Percentiles rank a stretch among this genome's conserved stretches.
Conservation (phyloP, 495 filamentous ascomycete genomes). For the Pyrenula massariospora region DNA sequence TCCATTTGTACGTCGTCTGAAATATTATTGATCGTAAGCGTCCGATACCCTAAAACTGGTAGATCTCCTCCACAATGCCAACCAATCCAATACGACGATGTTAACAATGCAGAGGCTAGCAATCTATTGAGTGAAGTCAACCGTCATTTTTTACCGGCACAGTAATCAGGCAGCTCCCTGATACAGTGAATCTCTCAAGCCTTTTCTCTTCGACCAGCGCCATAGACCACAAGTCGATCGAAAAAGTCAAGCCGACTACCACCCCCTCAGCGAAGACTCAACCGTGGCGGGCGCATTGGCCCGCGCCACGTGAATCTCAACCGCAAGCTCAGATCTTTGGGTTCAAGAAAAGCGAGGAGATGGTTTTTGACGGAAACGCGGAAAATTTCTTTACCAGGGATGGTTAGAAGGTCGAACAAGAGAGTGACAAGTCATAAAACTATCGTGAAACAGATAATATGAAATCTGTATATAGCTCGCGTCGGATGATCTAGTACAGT, state of each 20-base stretch:
- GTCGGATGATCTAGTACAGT: not conserved
- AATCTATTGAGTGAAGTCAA: no score
- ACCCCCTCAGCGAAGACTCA: not conserved
- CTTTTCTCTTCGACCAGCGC: no score
- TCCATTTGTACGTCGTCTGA: no score
- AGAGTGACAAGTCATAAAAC: not conserved
- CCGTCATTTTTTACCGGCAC: no score
- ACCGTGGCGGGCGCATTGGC: not conserved
- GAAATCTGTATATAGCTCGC: not conserved
- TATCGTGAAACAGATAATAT: not conserved
- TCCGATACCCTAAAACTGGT: no score
- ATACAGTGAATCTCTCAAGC: no score
- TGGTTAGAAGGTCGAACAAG: not conserved
- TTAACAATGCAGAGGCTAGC: no score
- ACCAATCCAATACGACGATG: no score
- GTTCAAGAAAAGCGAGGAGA: not conserved
- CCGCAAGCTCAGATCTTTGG: not conserved
- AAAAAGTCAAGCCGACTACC: not conserved
- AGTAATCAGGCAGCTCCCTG: no score
- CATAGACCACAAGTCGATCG: no score
- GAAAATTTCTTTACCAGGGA: not conserved
- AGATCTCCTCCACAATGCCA: no score
- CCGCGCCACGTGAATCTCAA: not conserved
- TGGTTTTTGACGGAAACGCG: not conserved
- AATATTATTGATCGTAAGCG: no score